These are phyloP conservation scores for Puya raimondii DNA, from an alignment of 176 grass and related monocot genomes.

Conservation along the genomic window DNA sequence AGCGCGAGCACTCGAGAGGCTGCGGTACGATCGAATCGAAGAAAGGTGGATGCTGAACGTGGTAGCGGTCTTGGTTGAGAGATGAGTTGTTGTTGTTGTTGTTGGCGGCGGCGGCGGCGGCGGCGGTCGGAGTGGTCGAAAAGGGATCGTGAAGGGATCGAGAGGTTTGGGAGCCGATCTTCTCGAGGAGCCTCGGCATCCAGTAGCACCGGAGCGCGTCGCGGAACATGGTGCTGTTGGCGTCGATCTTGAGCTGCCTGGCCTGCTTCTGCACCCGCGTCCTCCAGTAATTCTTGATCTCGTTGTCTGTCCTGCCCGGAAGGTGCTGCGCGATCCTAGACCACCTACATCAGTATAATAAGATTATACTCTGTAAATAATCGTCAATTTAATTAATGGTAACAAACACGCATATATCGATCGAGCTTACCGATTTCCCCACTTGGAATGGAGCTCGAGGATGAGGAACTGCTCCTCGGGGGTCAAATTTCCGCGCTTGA, in stretches of 20 bases:
- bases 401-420: too few species aligned
- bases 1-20: not conserved
- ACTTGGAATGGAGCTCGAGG: constrained; percentile 91
- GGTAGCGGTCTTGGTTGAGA: not conserved
- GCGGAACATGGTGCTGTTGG: constrained; percentile 80
- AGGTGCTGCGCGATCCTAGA: constrained; percentile 84
- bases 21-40: constrained; percentile 2
- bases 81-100: not conserved
- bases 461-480: constrained; percentile 85
- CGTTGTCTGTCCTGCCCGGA: constrained; percentile 77
- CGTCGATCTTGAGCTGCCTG: constrained; percentile 80
- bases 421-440: constrained; percentile 55
- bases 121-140: constrained; percentile 7
- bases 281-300: constrained; percentile 97
- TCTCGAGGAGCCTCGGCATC: constrained; percentile 82
- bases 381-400: too few species aligned
- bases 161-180: constrained; percentile 31
- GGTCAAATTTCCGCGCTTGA: constrained; percentile 74
- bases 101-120: not conserved
- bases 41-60: constrained; percentile 1
- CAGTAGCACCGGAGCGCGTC: constrained; percentile 82
- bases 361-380: too few species aligned
- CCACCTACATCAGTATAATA: constrained; percentile 36
- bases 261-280: constrained; percentile 93
- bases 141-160: not conserved